Conservation (phyloP, 2,329 filamentous ascomycete genomes). For the Cryphonectria radicalis region DNA sequence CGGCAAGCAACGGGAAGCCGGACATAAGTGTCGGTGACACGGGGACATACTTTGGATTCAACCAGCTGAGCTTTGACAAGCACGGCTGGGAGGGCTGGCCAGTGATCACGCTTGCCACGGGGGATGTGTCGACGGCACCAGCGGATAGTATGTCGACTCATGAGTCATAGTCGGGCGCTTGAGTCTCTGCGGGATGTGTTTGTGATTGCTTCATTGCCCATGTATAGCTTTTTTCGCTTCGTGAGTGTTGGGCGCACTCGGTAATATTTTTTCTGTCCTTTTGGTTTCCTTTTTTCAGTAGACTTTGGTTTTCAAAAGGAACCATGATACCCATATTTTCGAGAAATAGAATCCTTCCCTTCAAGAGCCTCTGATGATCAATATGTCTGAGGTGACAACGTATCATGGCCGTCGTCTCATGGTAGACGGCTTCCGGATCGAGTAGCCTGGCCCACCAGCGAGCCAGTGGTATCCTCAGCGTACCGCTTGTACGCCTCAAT, state of each 20-base stretch:
- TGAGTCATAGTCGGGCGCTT: neutral
- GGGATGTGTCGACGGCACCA: neutral
- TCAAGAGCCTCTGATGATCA: neutral
- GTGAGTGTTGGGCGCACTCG: neutral
- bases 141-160: neutral
- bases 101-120: neutral
- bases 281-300: neutral
- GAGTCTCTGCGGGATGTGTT: neutral
- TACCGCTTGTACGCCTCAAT: conserved; percentile 70
- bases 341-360: neutral
- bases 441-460: conserved; percentile 64
- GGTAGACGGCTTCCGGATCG: conserved; percentile 67
- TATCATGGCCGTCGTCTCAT: conserved; percentile 35
- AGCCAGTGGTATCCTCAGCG: conserved; percentile 67
- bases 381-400: neutral
- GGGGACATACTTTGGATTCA: conserved; percentile 11
- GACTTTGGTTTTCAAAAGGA: conserved; percentile 1
- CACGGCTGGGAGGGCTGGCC: conserved; percentile 13
- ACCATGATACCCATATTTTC: conserved; percentile 7
- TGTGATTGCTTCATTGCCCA: neutral
- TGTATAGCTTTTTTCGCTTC: neutral
- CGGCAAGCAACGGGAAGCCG: conserved; percentile 12
- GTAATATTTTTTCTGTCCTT: neutral
- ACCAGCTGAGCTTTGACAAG: conserved; percentile 6
- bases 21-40: neutral